Base-by-base conservation (phyloP, 2,329 filamentous ascomycete species). In the Orbilia javanica region DNA sequence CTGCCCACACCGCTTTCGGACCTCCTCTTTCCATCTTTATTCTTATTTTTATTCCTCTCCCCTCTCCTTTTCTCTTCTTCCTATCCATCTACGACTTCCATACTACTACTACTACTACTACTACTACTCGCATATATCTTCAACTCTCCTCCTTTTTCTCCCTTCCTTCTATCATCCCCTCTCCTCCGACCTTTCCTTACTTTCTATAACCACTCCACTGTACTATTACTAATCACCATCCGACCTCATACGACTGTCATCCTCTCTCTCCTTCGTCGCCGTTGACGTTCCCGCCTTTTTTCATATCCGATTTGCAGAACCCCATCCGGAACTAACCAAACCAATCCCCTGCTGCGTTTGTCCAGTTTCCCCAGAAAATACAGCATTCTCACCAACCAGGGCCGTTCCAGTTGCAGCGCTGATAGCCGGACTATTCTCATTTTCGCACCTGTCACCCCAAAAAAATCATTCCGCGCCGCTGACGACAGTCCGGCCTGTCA, bases 1-100 rank as follows among this genome's bases (percentile, higher is more conserved):
- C 62, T 62, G 62, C 66, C 67, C 67, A 72, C 67, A 72, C 74
- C 74, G 74, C 36, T 78, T 72, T 68, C 74, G 74, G 74, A 25
- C 46, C 52, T 36, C 39, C 50, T 29, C 22, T 22, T 55, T 8
- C 46, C 29, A 7, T 53, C 55, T 29, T 4, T 10, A 22, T 18
- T 39, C 29, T 18, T 27, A 20, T 22, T 57, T 6, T 34, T n/a
- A n/a, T n/a, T 50, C 46, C 46, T 50, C 20, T 42, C 48, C 36
- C 57, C 52, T n/a, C 27, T 25, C 42, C 48, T 29, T 27, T 31
- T 62, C 15, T 53, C 31, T 57, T 13, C 25, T 52, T 55, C 34
- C 44, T 34, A 18, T 63, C 27, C 7, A n/a, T 36, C 34, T 10
- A 36, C 34, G n/a, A n/a, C n/a, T n/a, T n/a, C n/a, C n/a, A n/a